These are phyloP conservation scores for Aspergillus heteromorphus DNA, from an alignment of 495 filamentous ascomycete genomes.

Conservation along the genomic window DNA sequence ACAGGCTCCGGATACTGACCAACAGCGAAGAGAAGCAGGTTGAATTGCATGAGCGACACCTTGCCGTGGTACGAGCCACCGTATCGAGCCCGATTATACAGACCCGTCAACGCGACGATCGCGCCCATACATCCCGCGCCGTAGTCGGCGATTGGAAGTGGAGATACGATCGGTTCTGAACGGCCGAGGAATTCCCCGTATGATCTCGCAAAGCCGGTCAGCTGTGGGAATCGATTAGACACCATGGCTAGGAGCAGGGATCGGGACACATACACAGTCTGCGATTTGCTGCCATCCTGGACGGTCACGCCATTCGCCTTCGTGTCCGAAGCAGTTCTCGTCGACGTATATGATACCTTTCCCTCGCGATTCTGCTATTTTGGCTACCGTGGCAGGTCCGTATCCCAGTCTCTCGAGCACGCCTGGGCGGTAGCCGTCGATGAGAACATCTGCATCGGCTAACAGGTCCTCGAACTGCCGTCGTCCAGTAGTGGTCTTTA, in stretches of 20 bases:
- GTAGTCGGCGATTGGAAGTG: constrained; percentile 64
- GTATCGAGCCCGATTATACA: constrained; percentile 43
- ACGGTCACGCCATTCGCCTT: constrained; percentile 25
- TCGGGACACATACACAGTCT: constrained; percentile 12
- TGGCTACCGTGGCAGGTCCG: constrained; percentile 37
- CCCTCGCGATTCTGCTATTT: constrained; percentile 33
- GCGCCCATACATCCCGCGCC: constrained; percentile 51
- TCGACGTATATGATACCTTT: constrained; percentile 57
- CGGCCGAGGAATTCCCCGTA: constrained; percentile 58
- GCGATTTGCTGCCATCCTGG: constrained; percentile 44
- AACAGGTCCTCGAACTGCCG: neutral
- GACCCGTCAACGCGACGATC: constrained; percentile 45
- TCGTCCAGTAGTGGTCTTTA: constrained; percentile 12
- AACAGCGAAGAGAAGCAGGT: constrained; percentile 50
- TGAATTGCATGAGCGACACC: constrained; percentile 47
- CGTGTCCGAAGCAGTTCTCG: constrained; percentile 57
- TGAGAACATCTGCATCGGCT: constrained; percentile 41
- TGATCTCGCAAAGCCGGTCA: constrained; percentile 52
- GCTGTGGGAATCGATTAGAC: constrained; percentile 11
- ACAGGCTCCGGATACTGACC: constrained; percentile 44
- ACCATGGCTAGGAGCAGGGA: neutral
- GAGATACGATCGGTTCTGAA: constrained; percentile 56
- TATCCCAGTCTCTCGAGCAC: constrained; percentile 48
- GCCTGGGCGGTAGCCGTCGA: constrained; percentile 51
- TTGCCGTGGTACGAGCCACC: constrained; percentile 50